A percentile compares a stretch with the other conserved stretches of the same genome.
These are phyloP conservation scores for Dryadomyces sulphureus DNA, from an alignment of 2,329 filamentous ascomycete genomes.

Conservation along the genomic window DNA sequence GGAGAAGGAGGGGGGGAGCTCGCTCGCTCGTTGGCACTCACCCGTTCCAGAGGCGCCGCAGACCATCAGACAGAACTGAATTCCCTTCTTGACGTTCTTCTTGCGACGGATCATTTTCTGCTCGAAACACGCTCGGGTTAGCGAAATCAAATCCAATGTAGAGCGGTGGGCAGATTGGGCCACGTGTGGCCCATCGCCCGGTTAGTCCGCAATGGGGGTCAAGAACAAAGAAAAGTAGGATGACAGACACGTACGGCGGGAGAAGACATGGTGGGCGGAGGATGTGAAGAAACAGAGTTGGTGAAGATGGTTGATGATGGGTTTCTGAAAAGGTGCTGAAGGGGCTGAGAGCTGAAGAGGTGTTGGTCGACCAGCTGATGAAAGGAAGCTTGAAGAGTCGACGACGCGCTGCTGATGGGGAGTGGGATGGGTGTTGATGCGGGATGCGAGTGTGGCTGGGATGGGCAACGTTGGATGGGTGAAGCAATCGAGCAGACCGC, in stretches of 20 bases:
- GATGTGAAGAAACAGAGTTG: conserved; percentile 1
- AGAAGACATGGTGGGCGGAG: conserved; percentile 15
- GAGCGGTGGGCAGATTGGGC: not conserved
- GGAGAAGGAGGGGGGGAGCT: no score
- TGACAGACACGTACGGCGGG: conserved; percentile 18
- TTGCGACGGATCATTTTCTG: conserved; percentile 97
- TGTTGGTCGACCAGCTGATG: no score
- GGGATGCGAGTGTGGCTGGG: no score
- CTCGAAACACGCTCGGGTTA: conserved; percentile 14
- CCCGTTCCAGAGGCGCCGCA: conserved; percentile 97
- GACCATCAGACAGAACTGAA: conserved; percentile 99
- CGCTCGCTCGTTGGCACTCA: no score
- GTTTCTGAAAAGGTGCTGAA: no score
- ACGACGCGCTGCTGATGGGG: no score
- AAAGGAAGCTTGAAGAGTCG: no score
- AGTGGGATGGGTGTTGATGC: no score
- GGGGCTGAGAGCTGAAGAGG: no score
- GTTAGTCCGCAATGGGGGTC: no score
- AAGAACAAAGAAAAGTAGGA: not conserved
- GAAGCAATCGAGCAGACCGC: conserved; percentile 1
- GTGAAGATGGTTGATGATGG: no score
- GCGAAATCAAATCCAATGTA: conserved; percentile 4
- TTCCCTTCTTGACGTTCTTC: conserved; percentile 99
- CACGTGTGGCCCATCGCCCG: not conserved
- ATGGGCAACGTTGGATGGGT: not conserved